A percentile compares a stretch with the other conserved stretches of the same genome.
phyloP scores from a whole-genome alignment of 257 asterid species.

The Solanum sitiens region DNA sequence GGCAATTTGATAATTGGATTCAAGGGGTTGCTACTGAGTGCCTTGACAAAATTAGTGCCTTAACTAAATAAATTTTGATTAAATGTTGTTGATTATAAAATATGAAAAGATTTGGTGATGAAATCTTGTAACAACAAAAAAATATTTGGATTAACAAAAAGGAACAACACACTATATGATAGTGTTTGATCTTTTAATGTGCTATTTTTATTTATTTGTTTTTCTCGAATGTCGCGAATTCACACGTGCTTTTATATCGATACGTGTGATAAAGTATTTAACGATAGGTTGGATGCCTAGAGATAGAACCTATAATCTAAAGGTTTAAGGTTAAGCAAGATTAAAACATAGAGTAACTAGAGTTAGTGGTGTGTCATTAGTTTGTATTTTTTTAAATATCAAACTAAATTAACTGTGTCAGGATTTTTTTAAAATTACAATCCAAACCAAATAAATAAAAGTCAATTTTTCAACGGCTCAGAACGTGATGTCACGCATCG shows the following conservation, averaged over 20 bases:
- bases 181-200: not conserved
- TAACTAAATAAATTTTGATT: not conserved
- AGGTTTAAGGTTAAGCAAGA: not conserved
- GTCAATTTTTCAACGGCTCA: not conserved
- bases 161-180: not conserved
- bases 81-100: not conserved
- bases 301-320: not conserved
- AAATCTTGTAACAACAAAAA: not conserved
- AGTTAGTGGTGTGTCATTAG: too few relatives aligned
- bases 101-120: not conserved
- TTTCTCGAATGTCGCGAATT: not conserved
- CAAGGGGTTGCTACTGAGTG: slow-evolving; percentile 12
- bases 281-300: not conserved
- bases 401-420: not conserved
- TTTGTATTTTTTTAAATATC: not conserved
- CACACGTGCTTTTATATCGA: not conserved
- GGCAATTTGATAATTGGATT: slow-evolving; percentile 19
- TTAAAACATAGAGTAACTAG: not conserved
- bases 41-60: slow-evolving; percentile 8
- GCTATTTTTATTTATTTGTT: not conserved
- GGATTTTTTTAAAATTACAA: not conserved
- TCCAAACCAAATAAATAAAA: not conserved
- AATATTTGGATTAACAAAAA: not conserved
- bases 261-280: not conserved
- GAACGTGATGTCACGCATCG: too few relatives aligned